phyloP scores from a whole-genome alignment of 306 rosid genomes.

The Astragalus membranaceus region DNA sequence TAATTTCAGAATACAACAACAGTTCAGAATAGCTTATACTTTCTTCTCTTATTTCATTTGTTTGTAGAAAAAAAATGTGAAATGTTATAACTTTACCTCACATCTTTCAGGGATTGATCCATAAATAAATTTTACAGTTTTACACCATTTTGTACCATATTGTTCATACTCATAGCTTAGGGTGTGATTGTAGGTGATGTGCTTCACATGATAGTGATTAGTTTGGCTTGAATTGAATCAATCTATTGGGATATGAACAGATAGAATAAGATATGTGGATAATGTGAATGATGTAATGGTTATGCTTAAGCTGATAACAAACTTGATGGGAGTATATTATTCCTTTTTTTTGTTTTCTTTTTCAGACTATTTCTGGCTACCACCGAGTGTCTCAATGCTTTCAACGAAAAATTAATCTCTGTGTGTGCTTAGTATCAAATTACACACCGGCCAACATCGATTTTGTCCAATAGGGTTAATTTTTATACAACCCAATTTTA shows the following conservation, averaged over 20 bases:
- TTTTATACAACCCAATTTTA: too few relatives aligned
- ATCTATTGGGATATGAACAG: not conserved
- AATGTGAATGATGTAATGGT: too few relatives aligned
- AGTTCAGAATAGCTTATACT: not conserved
- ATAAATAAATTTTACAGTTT: not conserved
- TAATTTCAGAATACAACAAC: not conserved
- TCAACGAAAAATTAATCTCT: too few relatives aligned
- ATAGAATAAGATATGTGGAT: too few relatives aligned
- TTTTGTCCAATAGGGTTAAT: too few relatives aligned
- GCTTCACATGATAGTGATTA: not conserved
- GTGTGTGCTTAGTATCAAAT: too few relatives aligned
- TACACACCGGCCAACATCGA: too few relatives aligned
- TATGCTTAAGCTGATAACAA: too few relatives aligned
- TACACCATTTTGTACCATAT: not conserved
- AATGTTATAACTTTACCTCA: not conserved
- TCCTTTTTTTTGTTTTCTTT: too few relatives aligned
- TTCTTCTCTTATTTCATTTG: not conserved
- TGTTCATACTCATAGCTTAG: not conserved
- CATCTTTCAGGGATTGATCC: not conserved
- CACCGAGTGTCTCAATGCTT: too few relatives aligned
- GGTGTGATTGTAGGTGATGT: not conserved
- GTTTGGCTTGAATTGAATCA: not conserved
- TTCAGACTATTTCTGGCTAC: too few relatives aligned
- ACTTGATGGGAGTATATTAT: too few relatives aligned
- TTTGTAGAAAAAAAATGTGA: slow-evolving; percentile 11